These are phyloP conservation scores for Acrasis kona DNA, from an alignment of 78 protist species.

Conservation along the genomic window DNA sequence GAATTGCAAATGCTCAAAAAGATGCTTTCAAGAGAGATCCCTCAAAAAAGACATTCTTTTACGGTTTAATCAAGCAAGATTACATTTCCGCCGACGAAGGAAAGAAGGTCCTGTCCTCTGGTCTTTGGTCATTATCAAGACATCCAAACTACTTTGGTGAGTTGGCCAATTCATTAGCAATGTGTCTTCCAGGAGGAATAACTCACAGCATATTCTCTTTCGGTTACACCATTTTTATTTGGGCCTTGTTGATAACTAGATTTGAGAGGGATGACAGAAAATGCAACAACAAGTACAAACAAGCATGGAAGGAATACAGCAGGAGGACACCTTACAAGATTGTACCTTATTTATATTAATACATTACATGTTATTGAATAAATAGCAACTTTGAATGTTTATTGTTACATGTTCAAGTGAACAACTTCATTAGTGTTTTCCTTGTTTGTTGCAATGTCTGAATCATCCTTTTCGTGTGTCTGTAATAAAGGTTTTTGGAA, in stretches of 20 bases:
- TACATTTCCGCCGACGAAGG: background rate
- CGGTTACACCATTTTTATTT: background rate
- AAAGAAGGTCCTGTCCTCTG: background rate
- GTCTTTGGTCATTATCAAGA: constrained; percentile 5
- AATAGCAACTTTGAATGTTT: too few relatives aligned
- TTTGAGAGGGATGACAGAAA: constrained; percentile 23
- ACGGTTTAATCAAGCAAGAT: background rate
- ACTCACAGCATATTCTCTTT: background rate
- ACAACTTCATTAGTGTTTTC: too few relatives aligned
- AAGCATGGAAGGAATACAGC: constrained; percentile 72
- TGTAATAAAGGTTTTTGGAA: too few relatives aligned
- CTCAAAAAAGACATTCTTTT: background rate
- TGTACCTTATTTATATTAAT: constrained; percentile 68
- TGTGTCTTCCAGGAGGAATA: background rate
- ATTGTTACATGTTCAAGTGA: too few relatives aligned
- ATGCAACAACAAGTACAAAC: constrained; percentile 75
- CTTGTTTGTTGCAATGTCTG: too few relatives aligned
- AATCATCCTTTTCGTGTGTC: too few relatives aligned
- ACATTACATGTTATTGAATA: too few relatives aligned
- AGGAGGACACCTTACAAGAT: constrained; percentile 54
- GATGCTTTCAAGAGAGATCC: background rate
- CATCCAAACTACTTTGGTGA: constrained; percentile 34
- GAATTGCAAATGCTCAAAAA: background rate
- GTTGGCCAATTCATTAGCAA: background rate
- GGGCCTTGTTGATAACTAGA: background rate